phyloP scores from a whole-genome alignment of 495 filamentous ascomycete species.

The Corynascus novoguineensis region DNA sequence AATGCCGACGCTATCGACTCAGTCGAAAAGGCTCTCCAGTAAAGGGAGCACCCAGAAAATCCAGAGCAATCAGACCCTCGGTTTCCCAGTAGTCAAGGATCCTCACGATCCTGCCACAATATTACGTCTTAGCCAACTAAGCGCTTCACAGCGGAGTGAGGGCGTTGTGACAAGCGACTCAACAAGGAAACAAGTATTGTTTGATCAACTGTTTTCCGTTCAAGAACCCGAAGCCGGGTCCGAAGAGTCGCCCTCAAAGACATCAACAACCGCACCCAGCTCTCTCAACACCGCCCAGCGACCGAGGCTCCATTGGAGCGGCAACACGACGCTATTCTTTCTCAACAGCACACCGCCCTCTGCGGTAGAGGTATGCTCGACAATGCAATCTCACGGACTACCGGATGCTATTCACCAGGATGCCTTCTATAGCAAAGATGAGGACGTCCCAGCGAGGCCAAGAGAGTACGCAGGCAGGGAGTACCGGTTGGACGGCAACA shows the following conservation, averaged over 20 bases:
- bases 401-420: conserved; percentile 70
- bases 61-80: conserved; percentile 40
- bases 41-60: conserved; percentile 20
- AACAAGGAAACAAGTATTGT: conserved; percentile 37
- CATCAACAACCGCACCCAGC: neutral
- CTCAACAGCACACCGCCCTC: conserved; percentile 36
- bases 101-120: conserved; percentile 60
- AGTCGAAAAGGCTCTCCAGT: conserved; percentile 15
- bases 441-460: conserved; percentile 71
- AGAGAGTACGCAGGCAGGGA: conserved; percentile 87
- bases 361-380: conserved; percentile 35
- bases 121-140: conserved; percentile 63
- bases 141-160: conserved; percentile 39
- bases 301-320: conserved; percentile 18
- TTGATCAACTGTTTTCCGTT: conserved; percentile 24
- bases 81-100: conserved; percentile 77
- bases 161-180: conserved; percentile 28
- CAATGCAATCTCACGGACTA: conserved; percentile 37
- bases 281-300: neutral
- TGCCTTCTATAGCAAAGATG: conserved; percentile 80
- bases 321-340: conserved; percentile 24
- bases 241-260: neutral
- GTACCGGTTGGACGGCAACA: conserved; percentile 71
- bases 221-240: conserved; percentile 13
- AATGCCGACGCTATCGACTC: conserved; percentile 15